phyloP scores from a whole-genome alignment of 352 stramenopile genomes.

The Thraustochytrium sp. region DNA sequence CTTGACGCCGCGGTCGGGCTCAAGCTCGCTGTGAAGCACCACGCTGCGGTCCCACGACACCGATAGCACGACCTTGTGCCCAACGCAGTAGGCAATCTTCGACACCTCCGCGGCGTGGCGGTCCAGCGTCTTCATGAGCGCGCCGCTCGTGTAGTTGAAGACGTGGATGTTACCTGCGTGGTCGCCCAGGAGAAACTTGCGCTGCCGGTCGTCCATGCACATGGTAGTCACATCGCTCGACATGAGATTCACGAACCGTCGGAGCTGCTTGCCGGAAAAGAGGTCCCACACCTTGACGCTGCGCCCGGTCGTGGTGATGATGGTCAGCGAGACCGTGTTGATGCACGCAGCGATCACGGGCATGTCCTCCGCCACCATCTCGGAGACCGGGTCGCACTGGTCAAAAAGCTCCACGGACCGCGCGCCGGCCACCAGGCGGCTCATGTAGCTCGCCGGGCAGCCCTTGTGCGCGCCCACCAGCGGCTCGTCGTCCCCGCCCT shows the following conservation, averaged over 20 bases:
- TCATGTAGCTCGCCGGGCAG: background rate
- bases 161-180: constrained; percentile 69
- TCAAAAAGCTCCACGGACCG: constrained; percentile 42
- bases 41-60: constrained; percentile 72
- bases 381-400: constrained; percentile 34
- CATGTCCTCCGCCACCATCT: constrained; percentile 43
- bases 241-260: constrained; percentile 36
- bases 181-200: constrained; percentile 76
- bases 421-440: constrained; percentile 16
- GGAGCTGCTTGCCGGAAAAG: constrained; percentile 39
- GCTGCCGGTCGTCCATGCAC: constrained; percentile 67
- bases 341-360: constrained; percentile 4
- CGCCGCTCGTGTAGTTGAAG: constrained; percentile 75
- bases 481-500: background rate
- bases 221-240: constrained; percentile 63
- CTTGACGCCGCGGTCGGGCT: constrained; percentile 66
- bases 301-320: constrained; percentile 42
- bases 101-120: constrained; percentile 66
- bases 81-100: constrained; percentile 67
- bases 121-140: constrained; percentile 71
- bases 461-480: background rate
- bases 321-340: background rate
- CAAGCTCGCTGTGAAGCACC: constrained; percentile 70
- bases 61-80: constrained; percentile 71
- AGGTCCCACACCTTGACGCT: constrained; percentile 48